These are phyloP conservation scores for Crithidia mellificae DNA, from an alignment of 208 protist species.

Conservation along the genomic window DNA sequence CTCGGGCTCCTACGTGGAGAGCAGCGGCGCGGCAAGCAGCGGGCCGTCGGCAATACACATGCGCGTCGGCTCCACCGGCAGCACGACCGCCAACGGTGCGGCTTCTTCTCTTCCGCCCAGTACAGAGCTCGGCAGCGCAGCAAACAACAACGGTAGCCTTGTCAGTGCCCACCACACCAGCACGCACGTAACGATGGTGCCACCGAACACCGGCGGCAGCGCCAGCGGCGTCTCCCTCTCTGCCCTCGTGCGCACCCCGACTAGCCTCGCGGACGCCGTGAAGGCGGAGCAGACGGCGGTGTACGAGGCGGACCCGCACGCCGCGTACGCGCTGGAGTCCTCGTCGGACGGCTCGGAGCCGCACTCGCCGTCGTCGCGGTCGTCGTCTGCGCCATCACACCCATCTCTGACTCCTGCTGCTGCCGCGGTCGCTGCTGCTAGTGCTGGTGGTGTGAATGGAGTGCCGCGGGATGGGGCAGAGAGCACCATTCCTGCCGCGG, in stretches of 20 bases:
- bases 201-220: not conserved
- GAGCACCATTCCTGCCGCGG: not conserved
- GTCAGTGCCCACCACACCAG: not conserved
- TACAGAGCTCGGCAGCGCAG: not conserved
- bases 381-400: not conserved
- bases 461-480: not conserved
- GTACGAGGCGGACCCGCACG: constrained; percentile 17
- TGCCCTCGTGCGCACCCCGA: not conserved
- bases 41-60: too few species aligned
- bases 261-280: not conserved
- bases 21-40: too few species aligned
- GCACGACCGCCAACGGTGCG: not conserved
- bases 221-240: constrained; percentile 6
- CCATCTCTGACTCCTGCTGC: not conserved
- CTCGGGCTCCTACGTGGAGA: not conserved
- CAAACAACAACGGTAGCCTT: not conserved
- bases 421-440: not conserved
- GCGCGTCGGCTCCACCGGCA: not conserved
- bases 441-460: too few species aligned
- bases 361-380: constrained; percentile 6
- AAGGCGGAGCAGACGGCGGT: not conserved
- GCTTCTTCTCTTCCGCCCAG: too few species aligned
- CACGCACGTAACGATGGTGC: constrained; percentile 14
- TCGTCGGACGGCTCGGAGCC: constrained; percentile 1
- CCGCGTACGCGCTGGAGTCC: constrained; percentile 19